Conservation (phyloP, 2,329 filamentous ascomycete species). For the Ophiostoma sp. region DNA sequence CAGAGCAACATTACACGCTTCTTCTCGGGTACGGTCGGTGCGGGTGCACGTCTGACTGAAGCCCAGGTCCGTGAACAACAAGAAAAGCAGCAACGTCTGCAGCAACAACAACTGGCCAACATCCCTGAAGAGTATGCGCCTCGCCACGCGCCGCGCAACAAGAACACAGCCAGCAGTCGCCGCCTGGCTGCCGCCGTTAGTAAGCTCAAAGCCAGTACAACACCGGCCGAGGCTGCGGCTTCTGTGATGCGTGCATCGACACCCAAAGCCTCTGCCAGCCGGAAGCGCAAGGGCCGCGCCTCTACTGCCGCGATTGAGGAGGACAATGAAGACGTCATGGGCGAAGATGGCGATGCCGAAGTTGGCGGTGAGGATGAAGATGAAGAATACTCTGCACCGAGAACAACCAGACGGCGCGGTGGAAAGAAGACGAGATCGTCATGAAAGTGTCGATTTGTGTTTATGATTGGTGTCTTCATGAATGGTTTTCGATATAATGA, state of each 20-base stretch:
- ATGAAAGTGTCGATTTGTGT: neutral
- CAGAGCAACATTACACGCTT: constrained; percentile 95
- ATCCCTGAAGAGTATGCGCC: constrained; percentile 35
- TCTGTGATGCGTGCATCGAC: constrained; percentile 12
- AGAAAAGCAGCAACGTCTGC: constrained; percentile 10
- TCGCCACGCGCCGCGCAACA: constrained; percentile 32
- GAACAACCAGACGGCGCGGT: constrained; percentile 20
- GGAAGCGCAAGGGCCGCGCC: constrained; percentile 38
- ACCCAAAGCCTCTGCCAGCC: constrained; percentile 24
- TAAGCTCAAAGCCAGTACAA: constrained; percentile 34
- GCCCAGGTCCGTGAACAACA: constrained; percentile 22
- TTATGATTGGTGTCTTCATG: neutral
- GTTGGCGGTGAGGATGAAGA: constrained; percentile 18
- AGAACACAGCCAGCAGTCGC: constrained; percentile 33
- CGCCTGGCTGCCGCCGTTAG: constrained; percentile 39
- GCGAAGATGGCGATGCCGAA: constrained; percentile 27
- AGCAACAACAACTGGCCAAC: constrained; percentile 21
- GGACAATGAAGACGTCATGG: constrained; percentile 24
- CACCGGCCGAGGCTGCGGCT: constrained; percentile 26
- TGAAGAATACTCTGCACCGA: neutral
- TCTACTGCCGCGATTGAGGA: neutral
- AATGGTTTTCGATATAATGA: neutral
- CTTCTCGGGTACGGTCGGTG: constrained; percentile 68
- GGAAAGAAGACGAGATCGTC: constrained; percentile 24
- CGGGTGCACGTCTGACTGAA: constrained; percentile 30